Evolutionary conservation across 2,329 filamentous ascomycete species (phyloP).

Genomic region (Emmonsia crescens): DNA sequence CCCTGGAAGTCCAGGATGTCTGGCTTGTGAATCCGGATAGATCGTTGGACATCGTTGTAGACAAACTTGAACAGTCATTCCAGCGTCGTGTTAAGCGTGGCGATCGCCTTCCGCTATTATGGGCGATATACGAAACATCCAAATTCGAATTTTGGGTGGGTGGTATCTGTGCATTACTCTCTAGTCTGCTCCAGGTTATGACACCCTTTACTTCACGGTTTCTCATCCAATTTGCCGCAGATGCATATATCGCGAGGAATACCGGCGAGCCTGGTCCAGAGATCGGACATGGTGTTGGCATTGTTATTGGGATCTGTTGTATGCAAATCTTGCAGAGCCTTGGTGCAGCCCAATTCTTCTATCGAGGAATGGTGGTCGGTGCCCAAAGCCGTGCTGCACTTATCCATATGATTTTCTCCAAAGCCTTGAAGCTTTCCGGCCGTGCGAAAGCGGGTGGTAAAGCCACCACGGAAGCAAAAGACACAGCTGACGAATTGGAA

Average conservation of each 20-base stretch:
- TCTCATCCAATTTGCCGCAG: conserved; percentile 71
- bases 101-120: conserved; percentile 61
- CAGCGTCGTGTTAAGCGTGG: conserved; percentile 55
- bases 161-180: conserved; percentile 61
- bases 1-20: conserved; percentile 72
- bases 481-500: conserved; percentile 32
- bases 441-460: conserved; percentile 74
- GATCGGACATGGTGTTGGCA: conserved; percentile 65
- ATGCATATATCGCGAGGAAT: conserved; percentile 60
- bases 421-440: conserved; percentile 79
- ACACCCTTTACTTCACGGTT: conserved; percentile 77
- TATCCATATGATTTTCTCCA: conserved; percentile 82
- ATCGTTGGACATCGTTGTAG: conserved; percentile 57
- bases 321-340: conserved; percentile 81
- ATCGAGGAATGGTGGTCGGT: conserved; percentile 81
- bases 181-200: conserved; percentile 65
- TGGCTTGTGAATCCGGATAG: conserved; percentile 80
- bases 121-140: conserved; percentile 79
- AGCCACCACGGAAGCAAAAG: conserved; percentile 25
- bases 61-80: conserved; percentile 57
- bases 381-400: conserved; percentile 71
- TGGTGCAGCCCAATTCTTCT: conserved; percentile 82
- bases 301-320: conserved; percentile 70
- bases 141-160: conserved; percentile 75
- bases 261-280: conserved; percentile 46